These are phyloP conservation scores for Elsinoe australis DNA, from an alignment of 2,329 filamentous ascomycete species.

Conservation along the genomic window DNA sequence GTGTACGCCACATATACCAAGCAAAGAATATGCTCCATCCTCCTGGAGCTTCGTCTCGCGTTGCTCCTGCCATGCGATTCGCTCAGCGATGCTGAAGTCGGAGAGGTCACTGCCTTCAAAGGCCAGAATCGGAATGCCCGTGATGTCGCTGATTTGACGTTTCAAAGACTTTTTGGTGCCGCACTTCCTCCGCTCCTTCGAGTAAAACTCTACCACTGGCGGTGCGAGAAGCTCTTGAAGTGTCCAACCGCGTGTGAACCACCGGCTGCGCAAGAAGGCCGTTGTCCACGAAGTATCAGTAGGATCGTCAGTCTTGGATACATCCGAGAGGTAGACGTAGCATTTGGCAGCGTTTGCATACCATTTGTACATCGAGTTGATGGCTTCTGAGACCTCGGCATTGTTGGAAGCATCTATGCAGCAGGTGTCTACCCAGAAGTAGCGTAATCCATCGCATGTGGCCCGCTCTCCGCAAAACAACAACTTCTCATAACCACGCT, in stretches of 20 bases:
- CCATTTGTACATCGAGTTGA: constrained; percentile 24
- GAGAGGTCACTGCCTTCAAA: constrained; percentile 15
- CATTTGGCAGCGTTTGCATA: constrained; percentile 21
- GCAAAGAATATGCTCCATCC: constrained; percentile 28
- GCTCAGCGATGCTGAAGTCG: constrained; percentile 20
- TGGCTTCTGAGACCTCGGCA: constrained; percentile 21
- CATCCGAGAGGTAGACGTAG: constrained; percentile 21
- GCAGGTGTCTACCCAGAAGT: constrained; percentile 24
- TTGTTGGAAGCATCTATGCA: constrained; percentile 23
- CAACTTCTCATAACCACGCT: constrained; percentile 23
- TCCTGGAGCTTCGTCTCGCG: constrained; percentile 24
- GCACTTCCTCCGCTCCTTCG: constrained; percentile 17
- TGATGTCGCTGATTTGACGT: constrained; percentile 16
- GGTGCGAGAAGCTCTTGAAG: constrained; percentile 25
- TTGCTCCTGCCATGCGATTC: constrained; percentile 22
- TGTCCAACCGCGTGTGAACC: constrained; percentile 25
- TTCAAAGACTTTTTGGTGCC: constrained; percentile 20
- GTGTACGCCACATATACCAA: constrained; percentile 26
- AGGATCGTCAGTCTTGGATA: not conserved
- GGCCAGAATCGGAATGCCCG: constrained; percentile 16
- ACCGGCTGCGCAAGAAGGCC: constrained; percentile 3
- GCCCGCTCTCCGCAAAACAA: constrained; percentile 21
- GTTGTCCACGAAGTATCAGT: not conserved
- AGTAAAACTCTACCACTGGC: constrained; percentile 18
- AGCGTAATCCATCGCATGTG: constrained; percentile 19